These are phyloP conservation scores for Vitis cinerea DNA, from an alignment of 164 flowering plant species.

Conservation along the genomic window DNA sequence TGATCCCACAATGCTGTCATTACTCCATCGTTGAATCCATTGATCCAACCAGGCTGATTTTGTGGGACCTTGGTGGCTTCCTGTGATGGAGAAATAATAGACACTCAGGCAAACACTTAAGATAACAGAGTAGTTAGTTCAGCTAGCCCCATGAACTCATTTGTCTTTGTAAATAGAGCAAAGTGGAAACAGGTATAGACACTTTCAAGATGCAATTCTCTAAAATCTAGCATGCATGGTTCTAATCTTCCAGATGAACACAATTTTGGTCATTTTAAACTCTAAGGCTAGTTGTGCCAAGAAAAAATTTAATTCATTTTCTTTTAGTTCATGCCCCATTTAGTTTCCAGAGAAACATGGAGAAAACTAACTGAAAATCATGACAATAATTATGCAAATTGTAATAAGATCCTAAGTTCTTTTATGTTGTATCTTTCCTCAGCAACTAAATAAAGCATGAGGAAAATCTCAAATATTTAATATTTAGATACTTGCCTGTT, in stretches of 20 bases:
- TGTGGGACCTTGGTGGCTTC: slow-evolving; percentile 8
- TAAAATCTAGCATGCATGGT: neutral
- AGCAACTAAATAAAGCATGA: too few relatives aligned
- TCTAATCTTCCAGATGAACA: neutral
- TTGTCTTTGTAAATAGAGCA: too few relatives aligned
- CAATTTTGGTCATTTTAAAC: neutral
- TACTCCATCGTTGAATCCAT: slow-evolving; percentile 30
- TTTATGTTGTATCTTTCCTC: too few relatives aligned
- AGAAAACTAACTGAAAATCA: neutral
- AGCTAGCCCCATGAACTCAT: too few relatives aligned
- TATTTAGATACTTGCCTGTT: slow-evolving; percentile 31
- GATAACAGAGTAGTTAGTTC: too few relatives aligned
- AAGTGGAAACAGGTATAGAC: neutral
- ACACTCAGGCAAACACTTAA: too few relatives aligned
- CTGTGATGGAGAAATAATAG: too few relatives aligned
- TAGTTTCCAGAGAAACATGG: neutral
- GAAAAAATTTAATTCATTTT: neutral
- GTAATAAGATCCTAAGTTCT: too few relatives aligned
- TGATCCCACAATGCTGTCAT: slow-evolving; percentile 52
- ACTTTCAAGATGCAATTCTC: neutral
- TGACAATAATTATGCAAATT: too few relatives aligned
- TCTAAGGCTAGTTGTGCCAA: neutral
- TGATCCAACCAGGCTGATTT: slow-evolving; percentile 47
- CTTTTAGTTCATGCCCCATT: neutral
- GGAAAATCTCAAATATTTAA: too few relatives aligned